Conservation (phyloP, 768 basidiomycete genomes). For the Sarcomyxa edulis region DNA sequence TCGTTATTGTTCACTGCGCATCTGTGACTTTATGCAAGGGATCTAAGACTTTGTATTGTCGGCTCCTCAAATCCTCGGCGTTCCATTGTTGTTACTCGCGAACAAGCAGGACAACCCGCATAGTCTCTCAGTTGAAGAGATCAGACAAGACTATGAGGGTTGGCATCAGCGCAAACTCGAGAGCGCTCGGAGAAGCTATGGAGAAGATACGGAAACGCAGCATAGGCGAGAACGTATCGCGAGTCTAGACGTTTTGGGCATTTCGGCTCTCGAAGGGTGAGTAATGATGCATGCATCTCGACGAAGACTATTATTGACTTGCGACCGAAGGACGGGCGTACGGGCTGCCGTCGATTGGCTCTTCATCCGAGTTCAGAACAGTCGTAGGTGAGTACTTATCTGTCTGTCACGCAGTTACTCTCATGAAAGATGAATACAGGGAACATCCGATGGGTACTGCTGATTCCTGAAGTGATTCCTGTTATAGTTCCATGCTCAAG, state of each 20-base stretch:
- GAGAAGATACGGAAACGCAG: constrained; percentile 38
- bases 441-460: no score
- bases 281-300: constrained; percentile 9
- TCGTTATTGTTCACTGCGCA: constrained; percentile 1
- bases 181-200: constrained; percentile 52
- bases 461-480: no score
- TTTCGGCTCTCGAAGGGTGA: constrained; percentile 89
- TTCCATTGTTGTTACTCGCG: constrained; percentile 87
- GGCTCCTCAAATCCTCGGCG: constrained; percentile 82
- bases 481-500: no score
- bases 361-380: constrained; percentile 90
- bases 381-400: constrained; percentile 48
- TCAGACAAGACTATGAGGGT: constrained; percentile 82
- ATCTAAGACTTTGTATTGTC: constrained; percentile 75
- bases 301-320: not conserved
- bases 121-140: constrained; percentile 84
- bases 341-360: constrained; percentile 92
- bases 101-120: constrained; percentile 91
- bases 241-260: constrained; percentile 84
- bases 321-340: constrained; percentile 66
- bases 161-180: constrained; percentile 78
- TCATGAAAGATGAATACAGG: no score
- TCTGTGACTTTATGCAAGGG: constrained; percentile 14
- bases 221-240: constrained; percentile 54
- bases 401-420: no score